Evolutionary conservation across 805 yeast species (phyloP).

Genomic region (Sugiyamaella valdiviana): DNA sequence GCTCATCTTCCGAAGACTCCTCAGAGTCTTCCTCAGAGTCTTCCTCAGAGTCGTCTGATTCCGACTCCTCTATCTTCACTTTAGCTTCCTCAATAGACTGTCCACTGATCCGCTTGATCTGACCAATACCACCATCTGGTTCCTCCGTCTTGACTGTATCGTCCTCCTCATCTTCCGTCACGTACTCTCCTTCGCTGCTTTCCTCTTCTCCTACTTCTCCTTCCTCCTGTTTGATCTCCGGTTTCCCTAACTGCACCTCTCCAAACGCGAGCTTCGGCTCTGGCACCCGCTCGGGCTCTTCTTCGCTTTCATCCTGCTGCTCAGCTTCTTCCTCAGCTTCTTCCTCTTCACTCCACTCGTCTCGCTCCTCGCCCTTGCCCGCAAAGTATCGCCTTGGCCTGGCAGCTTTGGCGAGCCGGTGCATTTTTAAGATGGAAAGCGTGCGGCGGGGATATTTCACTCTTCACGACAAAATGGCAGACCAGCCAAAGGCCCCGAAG

Average conservation of each 20-base stretch:
- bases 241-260: not conserved
- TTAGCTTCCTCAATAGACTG: not conserved
- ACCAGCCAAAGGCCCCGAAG: slow-evolving; percentile 15
- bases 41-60: not conserved
- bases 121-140: too few relatives aligned
- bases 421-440: not conserved
- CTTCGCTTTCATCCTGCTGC: slow-evolving; percentile 24
- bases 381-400: slow-evolving; percentile 20
- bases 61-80: not conserved
- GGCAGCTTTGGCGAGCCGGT: not conserved
- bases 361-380: slow-evolving; percentile 16
- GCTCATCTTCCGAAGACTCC: slow-evolving; percentile 3
- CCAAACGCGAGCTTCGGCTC: not conserved
- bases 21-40: slow-evolving; percentile 12
- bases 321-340: slow-evolving; percentile 20
- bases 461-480: slow-evolving; percentile 3
- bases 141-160: slow-evolving; percentile 23
- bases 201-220: slow-evolving; percentile 1
- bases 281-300: not conserved
- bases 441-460: not conserved
- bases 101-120: too few relatives aligned
- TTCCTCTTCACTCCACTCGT: slow-evolving; percentile 21
- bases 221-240: not conserved
- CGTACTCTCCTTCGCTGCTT: slow-evolving; percentile 28
- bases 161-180: slow-evolving; percentile 29